Conservation (phyloP, 257 asterid genomes). For the Plectranthus barbatus region DNA sequence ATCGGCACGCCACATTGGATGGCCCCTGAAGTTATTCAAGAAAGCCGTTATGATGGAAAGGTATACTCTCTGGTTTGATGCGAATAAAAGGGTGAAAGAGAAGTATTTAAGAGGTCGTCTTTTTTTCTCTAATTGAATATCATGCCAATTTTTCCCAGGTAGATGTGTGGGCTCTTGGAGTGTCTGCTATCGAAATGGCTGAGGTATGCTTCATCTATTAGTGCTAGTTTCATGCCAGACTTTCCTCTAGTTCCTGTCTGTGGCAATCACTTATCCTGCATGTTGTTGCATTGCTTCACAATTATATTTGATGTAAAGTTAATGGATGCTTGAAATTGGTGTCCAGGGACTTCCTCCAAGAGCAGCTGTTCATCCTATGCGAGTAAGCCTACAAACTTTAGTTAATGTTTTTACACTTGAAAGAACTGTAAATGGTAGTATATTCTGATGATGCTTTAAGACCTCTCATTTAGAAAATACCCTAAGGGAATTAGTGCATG, state of each 20-base stretch:
- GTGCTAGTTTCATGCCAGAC: not conserved
- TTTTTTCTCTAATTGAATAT: not conserved
- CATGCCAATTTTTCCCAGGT: conserved; percentile 44
- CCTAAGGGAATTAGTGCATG: not conserved
- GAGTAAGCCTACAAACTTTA: conserved; percentile 52
- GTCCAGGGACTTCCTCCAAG: conserved; percentile 95
- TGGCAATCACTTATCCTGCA: not conserved
- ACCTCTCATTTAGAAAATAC: not conserved
- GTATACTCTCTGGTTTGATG: conserved; percentile 28
- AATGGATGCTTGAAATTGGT: conserved; percentile 13
- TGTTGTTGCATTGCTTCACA: conserved; percentile 1
- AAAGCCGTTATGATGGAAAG: conserved; percentile 98
- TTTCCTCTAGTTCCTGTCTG: conserved; percentile 10
- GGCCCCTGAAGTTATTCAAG: conserved; percentile 99
- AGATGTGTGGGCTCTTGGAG: conserved; percentile 99
- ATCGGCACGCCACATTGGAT: conserved; percentile 99
- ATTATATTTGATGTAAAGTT: conserved; percentile 13
- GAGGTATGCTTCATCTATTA: conserved; percentile 51
- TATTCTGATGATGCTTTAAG: not conserved
- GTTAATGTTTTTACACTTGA: not conserved
- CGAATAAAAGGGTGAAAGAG: not conserved
- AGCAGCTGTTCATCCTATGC: conserved; percentile 98
- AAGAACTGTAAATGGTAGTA: not conserved
- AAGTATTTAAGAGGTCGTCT: not conserved
- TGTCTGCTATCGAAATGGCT: conserved; percentile 99